Percentiles rank a stretch among this genome's conserved stretches.
phyloP scores from a whole-genome alignment of 1,284 basidiomycete genomes.

The Irpex rosettiformis region DNA sequence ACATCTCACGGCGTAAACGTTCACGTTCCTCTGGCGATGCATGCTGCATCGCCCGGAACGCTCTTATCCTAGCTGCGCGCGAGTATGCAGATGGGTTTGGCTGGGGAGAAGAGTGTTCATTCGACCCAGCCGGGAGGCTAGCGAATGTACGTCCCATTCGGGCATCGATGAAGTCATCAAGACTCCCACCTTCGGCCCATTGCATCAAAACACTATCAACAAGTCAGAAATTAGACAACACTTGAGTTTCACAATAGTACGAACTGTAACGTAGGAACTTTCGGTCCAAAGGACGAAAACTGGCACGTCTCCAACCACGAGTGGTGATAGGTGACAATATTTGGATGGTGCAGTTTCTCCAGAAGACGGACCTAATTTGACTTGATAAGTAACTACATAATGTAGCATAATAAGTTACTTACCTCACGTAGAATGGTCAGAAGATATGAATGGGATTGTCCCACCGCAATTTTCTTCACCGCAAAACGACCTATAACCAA shows the following conservation, averaged over 20 bases:
- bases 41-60: conserved; percentile 66
- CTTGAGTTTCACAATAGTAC: conserved; percentile 18
- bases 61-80: conserved; percentile 67
- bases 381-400: not conserved
- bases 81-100: conserved; percentile 36
- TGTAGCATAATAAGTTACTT: conserved; percentile 17
- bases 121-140: conserved; percentile 16
- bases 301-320: conserved; percentile 87
- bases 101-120: conserved; percentile 16
- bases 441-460: conserved; percentile 82
- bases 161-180: conserved; percentile 83
- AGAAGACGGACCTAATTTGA: conserved; percentile 66
- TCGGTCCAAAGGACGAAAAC: conserved; percentile 83
- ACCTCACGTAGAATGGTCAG: conserved; percentile 80
- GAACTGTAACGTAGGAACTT: conserved; percentile 79
- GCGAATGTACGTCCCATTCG: conserved; percentile 50
- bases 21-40: conserved; percentile 63
- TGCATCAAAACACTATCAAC: conserved; percentile 81
- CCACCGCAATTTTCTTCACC: conserved; percentile 94
- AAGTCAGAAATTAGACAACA: not conserved
- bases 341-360: conserved; percentile 85
- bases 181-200: conserved; percentile 82
- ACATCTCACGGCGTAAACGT: conserved; percentile 49
- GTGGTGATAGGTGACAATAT: conserved; percentile 94
- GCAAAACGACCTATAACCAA: conserved; percentile 70